Percentiles rank a stretch among this genome's conserved stretches.
Evolutionary conservation across 2,329 filamentous ascomycete genomes (phyloP).

Genomic region (Didymella keratinophila): DNA sequence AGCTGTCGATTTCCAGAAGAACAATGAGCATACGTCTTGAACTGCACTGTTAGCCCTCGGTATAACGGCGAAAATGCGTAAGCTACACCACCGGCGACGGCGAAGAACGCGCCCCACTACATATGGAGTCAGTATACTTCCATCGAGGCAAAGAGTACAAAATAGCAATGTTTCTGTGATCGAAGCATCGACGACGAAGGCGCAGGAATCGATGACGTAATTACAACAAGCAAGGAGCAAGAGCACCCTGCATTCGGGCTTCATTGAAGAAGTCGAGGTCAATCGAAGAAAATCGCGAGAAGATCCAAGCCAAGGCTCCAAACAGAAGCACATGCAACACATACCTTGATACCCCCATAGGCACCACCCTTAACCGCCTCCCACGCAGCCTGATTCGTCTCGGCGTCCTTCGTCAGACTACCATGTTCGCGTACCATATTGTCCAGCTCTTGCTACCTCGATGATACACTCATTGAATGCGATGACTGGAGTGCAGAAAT

Average conservation of each 20-base stretch:
- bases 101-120: conserved; percentile 73
- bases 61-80: conserved; percentile 75
- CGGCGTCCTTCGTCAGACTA: conserved; percentile 66
- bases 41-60: conserved; percentile 58
- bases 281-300: no score
- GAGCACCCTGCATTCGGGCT: neutral
- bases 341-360: conserved; percentile 70
- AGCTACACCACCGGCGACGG: conserved; percentile 67
- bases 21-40: conserved; percentile 38
- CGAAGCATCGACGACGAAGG: no score
- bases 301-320: no score
- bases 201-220: no score
- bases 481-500: neutral
- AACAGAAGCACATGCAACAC: conserved; percentile 16
- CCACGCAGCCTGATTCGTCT: conserved; percentile 74
- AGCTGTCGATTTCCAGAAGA: no score
- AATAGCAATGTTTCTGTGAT: no score
- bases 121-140: neutral
- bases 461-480: neutral
- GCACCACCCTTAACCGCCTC: conserved; percentile 73
- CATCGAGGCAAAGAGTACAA: no score
- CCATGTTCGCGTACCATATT: conserved; percentile 60
- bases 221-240: no score
- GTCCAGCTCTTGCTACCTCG: neutral
- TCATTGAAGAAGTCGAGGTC: neutral